phyloP scores from a whole-genome alignment of 2,329 filamentous ascomycete species.

The Thermoascus crustaceus region DNA sequence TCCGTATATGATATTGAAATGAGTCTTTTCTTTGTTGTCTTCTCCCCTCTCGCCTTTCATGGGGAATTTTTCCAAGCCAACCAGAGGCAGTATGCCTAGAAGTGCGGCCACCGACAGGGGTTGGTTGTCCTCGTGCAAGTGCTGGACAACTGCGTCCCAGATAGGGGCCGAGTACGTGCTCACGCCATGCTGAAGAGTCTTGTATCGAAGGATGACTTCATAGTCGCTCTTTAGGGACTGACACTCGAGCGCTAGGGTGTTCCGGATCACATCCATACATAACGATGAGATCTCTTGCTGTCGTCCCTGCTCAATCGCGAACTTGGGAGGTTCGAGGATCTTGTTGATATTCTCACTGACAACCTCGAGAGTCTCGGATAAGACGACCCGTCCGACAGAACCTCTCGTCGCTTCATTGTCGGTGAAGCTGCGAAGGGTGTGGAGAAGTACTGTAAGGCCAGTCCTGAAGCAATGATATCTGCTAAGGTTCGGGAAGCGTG shows the following conservation, averaged over 20 bases:
- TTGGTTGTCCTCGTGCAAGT: slow-evolving; percentile 58
- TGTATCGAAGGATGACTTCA: slow-evolving; percentile 53
- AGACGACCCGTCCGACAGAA: slow-evolving; percentile 40
- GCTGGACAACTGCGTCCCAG: slow-evolving; percentile 67
- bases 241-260: slow-evolving; percentile 62
- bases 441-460: slow-evolving; percentile 38
- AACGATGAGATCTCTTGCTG: slow-evolving; percentile 47
- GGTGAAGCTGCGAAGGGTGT: slow-evolving; percentile 41
- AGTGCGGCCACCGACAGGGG: slow-evolving; percentile 68
- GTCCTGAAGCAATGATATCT: slow-evolving; percentile 40
- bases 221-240: slow-evolving; percentile 62
- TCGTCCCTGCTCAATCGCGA: slow-evolving; percentile 39
- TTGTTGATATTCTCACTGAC: slow-evolving; percentile 43
- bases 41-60: slow-evolving; percentile 38
- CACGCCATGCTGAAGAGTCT: slow-evolving; percentile 57
- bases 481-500: slow-evolving; percentile 32
- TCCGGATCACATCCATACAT: slow-evolving; percentile 57
- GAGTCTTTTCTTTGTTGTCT: slow-evolving; percentile 46
- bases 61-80: slow-evolving; percentile 67
- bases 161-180: slow-evolving; percentile 64
- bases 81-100: slow-evolving; percentile 59
- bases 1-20: slow-evolving; percentile 69
- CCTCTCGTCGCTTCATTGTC: slow-evolving; percentile 38
- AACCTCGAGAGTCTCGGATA: slow-evolving; percentile 41
- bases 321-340: slow-evolving; percentile 50